Evolutionary conservation across 2,329 filamentous ascomycete genomes (phyloP).

Genomic region (Penicillium hordei): DNA sequence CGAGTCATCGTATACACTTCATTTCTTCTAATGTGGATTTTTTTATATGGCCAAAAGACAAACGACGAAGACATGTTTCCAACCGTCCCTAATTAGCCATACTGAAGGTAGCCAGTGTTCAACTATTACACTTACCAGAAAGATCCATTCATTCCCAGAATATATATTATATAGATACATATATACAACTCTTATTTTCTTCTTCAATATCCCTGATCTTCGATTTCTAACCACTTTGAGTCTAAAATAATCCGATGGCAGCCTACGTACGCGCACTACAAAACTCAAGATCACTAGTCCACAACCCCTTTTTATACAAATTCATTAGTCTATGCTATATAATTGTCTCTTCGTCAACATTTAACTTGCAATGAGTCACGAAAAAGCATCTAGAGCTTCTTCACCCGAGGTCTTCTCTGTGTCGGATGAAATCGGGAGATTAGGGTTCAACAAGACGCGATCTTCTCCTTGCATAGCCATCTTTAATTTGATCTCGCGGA

Average conservation of each 20-base stretch:
- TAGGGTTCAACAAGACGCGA: slow-evolving; percentile 2
- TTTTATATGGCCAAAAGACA: background rate
- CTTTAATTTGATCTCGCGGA: background rate
- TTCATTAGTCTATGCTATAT: background rate
- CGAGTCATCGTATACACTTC: background rate
- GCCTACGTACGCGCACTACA: background rate
- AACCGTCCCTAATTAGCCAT: background rate
- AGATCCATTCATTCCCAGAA: background rate
- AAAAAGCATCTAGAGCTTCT: background rate
- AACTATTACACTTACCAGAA: background rate
- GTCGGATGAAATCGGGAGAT: slow-evolving; percentile 10
- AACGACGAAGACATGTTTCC: background rate
- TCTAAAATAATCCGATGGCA: background rate
- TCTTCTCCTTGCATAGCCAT: background rate
- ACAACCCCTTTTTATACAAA: background rate
- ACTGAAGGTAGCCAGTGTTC: background rate
- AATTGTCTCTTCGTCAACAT: background rate
- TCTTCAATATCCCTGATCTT: background rate
- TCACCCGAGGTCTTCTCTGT: background rate
- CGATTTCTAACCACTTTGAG: background rate
- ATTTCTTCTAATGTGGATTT: background rate
- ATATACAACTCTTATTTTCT: no score
- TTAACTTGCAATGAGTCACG: background rate
- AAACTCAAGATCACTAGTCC: background rate
- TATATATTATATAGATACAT: background rate